Base-by-base conservation (phyloP, 1,284 basidiomycete genomes). In the Boletus austroedulis region DNA sequence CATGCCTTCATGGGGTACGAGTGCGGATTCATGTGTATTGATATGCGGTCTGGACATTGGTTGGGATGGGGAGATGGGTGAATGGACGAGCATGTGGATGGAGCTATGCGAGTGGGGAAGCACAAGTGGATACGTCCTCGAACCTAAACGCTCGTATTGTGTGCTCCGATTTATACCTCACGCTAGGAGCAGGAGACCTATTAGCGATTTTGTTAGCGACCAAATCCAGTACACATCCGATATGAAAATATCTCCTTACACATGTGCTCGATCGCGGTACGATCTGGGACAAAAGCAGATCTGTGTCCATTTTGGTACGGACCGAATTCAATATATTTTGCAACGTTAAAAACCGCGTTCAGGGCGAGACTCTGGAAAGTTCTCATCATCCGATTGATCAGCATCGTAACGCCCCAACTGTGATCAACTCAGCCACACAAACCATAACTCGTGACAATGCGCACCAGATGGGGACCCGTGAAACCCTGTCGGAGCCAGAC, bases 21-120 rank as follows among this genome's bases (percentile, higher is more conserved):
- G 76, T 56, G 81, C 77, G 40, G 81, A 79, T 73, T 87, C 84
- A 65, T 69, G 65, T 54, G 80, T 73, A 67, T 83, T 80, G 67
- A 86, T 77, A 63, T 82, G 78, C 63, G 83, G 81, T 78, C 84
- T 81, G 70, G 76, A 72, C 60, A 81, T 68, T 55, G 77, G 73
- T 59, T 76, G 73, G 62, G 70, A 67, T 55, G 69, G 71, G 55
- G 75, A 69, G 64, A 77, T 70, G 24, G 55, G 53, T 2, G 57
- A 48, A 14, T 63, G 63, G 46, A 55, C 41, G 11, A 60, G 52
- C 67, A 62, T 63, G 49, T 38, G 44, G 56, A 49, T 47, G 51
- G 24, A 24, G 58, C 50, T 34, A 57, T 50, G 55, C 50, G 46
- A 36, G 57, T 53, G 50, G 59, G 47, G 59, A 51, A 36, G 61